Base-by-base conservation (phyloP, 1,284 basidiomycete species). In the Cryptococcus amylolentus region DNA sequence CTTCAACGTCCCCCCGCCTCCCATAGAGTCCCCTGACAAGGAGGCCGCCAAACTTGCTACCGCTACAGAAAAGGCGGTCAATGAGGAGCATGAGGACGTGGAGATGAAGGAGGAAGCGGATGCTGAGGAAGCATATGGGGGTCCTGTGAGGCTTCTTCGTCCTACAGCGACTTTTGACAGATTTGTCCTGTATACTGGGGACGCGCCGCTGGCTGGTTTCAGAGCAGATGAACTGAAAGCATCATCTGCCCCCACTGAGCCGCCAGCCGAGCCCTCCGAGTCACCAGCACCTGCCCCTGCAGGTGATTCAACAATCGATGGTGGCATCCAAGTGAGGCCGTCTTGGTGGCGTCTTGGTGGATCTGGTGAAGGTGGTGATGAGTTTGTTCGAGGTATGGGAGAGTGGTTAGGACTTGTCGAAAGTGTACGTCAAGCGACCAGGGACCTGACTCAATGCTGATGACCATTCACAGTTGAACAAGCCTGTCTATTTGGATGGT, bases 311-410 rank as follows among this genome's bases (percentile, higher is more conserved):
- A 12, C 39, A 40, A 42, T 14, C 41, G 50, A 44, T 35, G 27
- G 12, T 42, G 55, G 55, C 9, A 56, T 56, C n/a, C 61, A 59
- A 28, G 43, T 65, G 20, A 42, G 62, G 10, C 54, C 58, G 39
- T 64, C 66, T 7, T 73, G 71, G 72, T 76, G 73, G 73, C 62
- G 69, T 14, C 48, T 47, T 12, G 72, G 70, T 13, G 73, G 72
- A 7, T 68, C 64, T 1, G 73, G 72, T 12, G 73, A 76, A 56
- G 73, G 73, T 18, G 72, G 72, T 4, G 72, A 74, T 57, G 73
- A 74, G 57, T 65, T 74, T 35, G 69, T 76, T n/a, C 54, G 72
- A 39, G 68, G 65, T 14, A 62, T 76, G 56, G 73, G 73, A 16
- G 72, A 74, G 53, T 76, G 67, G 67, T 46, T 76, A 28, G 72